These are phyloP conservation scores for Trichosporon sp. DNA, from an alignment of 1,284 basidiomycete species.

Conservation along the genomic window DNA sequence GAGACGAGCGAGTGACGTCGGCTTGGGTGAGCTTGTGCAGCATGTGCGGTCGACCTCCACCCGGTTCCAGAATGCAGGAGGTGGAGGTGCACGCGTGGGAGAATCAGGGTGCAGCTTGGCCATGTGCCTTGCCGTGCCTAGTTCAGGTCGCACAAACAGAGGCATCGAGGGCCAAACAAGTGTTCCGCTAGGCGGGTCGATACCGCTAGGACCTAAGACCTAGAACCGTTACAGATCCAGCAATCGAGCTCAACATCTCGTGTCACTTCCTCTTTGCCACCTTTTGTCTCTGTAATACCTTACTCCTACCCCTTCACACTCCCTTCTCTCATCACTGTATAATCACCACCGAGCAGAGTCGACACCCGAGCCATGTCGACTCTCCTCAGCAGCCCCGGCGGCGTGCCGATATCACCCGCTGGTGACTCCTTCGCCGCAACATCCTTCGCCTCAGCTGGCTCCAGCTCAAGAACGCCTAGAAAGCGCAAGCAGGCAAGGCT, in stretches of 20 bases:
- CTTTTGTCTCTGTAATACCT: not conserved
- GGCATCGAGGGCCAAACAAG: not conserved
- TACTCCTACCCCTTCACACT: not conserved
- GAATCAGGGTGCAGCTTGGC: not conserved
- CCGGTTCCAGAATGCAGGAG: not conserved
- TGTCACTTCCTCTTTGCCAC: not conserved
- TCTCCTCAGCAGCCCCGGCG: not conserved
- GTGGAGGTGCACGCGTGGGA: not conserved
- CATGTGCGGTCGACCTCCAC: not conserved
- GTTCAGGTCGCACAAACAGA: not conserved
- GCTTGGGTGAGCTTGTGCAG: not conserved
- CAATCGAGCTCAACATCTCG: not conserved
- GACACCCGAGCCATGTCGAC: not conserved
- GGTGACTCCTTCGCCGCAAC: not conserved
- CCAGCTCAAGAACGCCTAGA: conserved; percentile 7
- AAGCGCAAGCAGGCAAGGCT: conserved; percentile 14
- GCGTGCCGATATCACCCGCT: not conserved
- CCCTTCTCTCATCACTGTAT: not conserved
- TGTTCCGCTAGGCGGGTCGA: not conserved
- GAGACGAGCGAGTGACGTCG: not conserved
- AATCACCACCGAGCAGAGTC: not conserved
- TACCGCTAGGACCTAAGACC: not conserved
- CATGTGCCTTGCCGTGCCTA: not conserved
- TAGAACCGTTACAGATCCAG: not conserved
- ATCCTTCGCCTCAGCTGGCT: not conserved